Base-by-base conservation (phyloP, 164 flowering plant genomes). In the Liriodendron chinense region DNA sequence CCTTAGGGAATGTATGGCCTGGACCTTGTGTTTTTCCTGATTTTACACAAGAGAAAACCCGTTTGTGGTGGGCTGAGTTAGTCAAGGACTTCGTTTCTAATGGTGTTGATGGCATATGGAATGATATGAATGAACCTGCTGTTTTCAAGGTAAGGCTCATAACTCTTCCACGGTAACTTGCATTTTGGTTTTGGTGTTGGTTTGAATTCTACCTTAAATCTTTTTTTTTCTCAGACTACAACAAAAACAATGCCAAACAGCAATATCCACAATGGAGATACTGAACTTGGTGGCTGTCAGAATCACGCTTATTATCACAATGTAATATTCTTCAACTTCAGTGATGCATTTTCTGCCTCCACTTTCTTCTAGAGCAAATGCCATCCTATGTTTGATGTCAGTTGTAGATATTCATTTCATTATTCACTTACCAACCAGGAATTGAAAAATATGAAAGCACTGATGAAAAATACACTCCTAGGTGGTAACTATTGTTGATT, bases 101-200 rank as follows among this genome's bases (percentile, higher is more conserved):
- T 85, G 99, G 99, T 70, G 99, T 93, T 81, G 99, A 93, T 86
- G 99, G 99, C 59, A 90, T 95, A 83, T 95, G 99, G 99, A 95
- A 95, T 80, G 99, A 95, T 81, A 95, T 95, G 99, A 95, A 95
- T 84, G 99, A 95, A 79, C 99, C 99, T 48, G 92, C 99, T 70
- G 80, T 93, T 72, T 93, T 95, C 74, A 93, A 90, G 94, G 99
- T 90, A 72, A 75, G 65, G 69, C 16, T 24, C 28, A n/a, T 26
- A 7, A 49, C 22, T 68, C 25, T 50, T 34, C 43, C 3, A 34
- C 56, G 25, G 25, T 47, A 24, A 1, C 1, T 28, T 75, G 7
- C 22, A 73, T 74, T 78, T 43, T 72, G 49, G 8, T 23, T 16
- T 25, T 66, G 57, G 9, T 66, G 43, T 66, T 7, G 69, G 7